Percentiles rank a stretch among this genome's conserved stretches.
Conservation (phyloP, 2,329 filamentous ascomycete species). For the Sarocladium oryzae region DNA sequence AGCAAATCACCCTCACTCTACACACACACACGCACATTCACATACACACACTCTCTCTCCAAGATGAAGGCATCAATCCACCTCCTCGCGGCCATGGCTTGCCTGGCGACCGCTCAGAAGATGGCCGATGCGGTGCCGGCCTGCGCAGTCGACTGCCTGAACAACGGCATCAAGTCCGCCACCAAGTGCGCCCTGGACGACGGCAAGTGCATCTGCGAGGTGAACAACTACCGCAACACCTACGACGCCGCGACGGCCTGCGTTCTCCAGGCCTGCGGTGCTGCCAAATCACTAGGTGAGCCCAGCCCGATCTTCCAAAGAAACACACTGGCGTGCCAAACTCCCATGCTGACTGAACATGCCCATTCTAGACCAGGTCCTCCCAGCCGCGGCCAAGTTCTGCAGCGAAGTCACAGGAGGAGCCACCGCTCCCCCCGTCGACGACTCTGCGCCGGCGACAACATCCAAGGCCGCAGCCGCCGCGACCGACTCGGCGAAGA, state of each 20-base stretch:
- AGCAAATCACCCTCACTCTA: too few species aligned
- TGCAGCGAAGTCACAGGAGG: conserved; percentile 11
- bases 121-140: conserved; percentile 17
- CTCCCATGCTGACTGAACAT: too few species aligned
- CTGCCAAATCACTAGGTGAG: conserved; percentile 17
- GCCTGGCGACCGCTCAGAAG: conserved; percentile 11
- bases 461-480: neutral
- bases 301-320: too few species aligned
- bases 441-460: neutral
- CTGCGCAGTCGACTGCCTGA: conserved; percentile 17
- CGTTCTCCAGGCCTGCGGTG: conserved; percentile 36
- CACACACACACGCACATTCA: too few species aligned
- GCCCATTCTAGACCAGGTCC: conserved; percentile 18
- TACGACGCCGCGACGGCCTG: conserved; percentile 32
- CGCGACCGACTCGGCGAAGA: neutral
- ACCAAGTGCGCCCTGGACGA: conserved; percentile 17
- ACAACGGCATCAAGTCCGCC: conserved; percentile 14
- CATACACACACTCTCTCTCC: too few species aligned
- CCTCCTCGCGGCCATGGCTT: conserved; percentile 12
- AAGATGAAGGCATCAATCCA: conserved; percentile 16
- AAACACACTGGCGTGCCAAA: too few species aligned
- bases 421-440: neutral
- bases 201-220: conserved; percentile 17
- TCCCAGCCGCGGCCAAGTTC: conserved; percentile 17
- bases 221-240: conserved; percentile 27